phyloP scores from a whole-genome alignment of 495 filamentous ascomycete species.

The Xylaria flabelliformis region DNA sequence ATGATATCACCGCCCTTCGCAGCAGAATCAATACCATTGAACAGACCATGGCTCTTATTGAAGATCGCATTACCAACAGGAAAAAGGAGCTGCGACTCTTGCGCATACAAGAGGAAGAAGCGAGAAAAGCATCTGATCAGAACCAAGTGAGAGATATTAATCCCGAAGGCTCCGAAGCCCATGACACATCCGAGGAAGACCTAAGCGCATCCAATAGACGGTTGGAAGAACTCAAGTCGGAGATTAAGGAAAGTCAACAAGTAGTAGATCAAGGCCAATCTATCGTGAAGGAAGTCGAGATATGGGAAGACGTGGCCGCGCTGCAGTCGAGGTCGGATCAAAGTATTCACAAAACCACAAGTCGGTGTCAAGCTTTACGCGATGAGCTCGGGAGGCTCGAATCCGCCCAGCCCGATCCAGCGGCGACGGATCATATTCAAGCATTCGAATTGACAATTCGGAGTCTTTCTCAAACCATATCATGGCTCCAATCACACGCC shows the following conservation, averaged over 20 bases:
- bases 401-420: not conserved
- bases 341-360: not conserved
- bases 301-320: not conserved
- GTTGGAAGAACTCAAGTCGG: slow-evolving; percentile 14
- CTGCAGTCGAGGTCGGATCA: not conserved
- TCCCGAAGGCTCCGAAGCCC: not conserved
- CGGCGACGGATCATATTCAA: not conserved
- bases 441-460: not conserved
- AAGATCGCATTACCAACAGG: slow-evolving; percentile 6
- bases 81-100: slow-evolving; percentile 4
- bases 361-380: not conserved
- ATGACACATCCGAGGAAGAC: slow-evolving; percentile 1
- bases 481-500: not conserved
- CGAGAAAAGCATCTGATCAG: not conserved
- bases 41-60: slow-evolving; percentile 8
- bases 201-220: not conserved
- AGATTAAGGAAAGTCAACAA: slow-evolving; percentile 10
- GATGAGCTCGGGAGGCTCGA: not conserved
- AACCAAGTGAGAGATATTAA: not conserved
- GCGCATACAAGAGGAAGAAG: slow-evolving; percentile 13
- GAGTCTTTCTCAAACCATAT: slow-evolving; percentile 3
- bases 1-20: slow-evolving; percentile 21
- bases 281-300: slow-evolving; percentile 1
- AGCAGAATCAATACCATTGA: slow-evolving; percentile 4
- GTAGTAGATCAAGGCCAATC: slow-evolving; percentile 22